These are phyloP conservation scores for Dactylonectria estremocensis DNA, from an alignment of 2,329 filamentous ascomycete genomes.

Conservation along the genomic window DNA sequence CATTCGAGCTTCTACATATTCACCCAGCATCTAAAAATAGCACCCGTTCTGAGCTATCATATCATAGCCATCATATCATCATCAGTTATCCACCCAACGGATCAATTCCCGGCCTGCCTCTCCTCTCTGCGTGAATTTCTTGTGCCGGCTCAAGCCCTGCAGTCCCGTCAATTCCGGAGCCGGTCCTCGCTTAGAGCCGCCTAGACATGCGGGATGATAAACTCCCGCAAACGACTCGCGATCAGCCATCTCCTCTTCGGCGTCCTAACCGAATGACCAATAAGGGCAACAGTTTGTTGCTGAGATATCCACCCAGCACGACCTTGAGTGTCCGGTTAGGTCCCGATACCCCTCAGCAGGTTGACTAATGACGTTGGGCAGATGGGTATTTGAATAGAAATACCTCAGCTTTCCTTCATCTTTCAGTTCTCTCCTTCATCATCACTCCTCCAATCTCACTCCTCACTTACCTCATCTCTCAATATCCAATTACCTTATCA, in stretches of 20 bases:
- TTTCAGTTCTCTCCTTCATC: background rate
- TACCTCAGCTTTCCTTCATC: background rate
- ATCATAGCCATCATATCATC: too few relatives aligned
- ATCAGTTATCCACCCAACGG: too few relatives aligned
- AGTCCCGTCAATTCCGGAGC: background rate
- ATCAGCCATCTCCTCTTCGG: constrained; percentile 31
- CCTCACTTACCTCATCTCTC: background rate
- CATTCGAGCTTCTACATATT: too few relatives aligned
- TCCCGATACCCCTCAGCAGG: constrained; percentile 40
- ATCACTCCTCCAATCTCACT: background rate
- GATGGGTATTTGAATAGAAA: constrained; percentile 14
- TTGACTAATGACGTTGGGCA: background rate
- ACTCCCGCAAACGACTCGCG: constrained; percentile 14
- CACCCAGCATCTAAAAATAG: too few relatives aligned
- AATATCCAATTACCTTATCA: background rate
- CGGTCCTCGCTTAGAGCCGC: background rate
- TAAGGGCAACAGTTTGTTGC: constrained; percentile 16
- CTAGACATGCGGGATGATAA: constrained; percentile 10
- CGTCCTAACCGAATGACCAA: constrained; percentile 36
- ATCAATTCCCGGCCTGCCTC: too few relatives aligned
- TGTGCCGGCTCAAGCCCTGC: too few relatives aligned
- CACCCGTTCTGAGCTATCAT: too few relatives aligned
- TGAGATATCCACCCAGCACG: constrained; percentile 37
- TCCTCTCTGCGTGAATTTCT: too few relatives aligned
- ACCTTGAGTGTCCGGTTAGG: constrained; percentile 35